Conservation (phyloP, 2,329 filamentous ascomycete species). For the Bipolaris gigantea region DNA sequence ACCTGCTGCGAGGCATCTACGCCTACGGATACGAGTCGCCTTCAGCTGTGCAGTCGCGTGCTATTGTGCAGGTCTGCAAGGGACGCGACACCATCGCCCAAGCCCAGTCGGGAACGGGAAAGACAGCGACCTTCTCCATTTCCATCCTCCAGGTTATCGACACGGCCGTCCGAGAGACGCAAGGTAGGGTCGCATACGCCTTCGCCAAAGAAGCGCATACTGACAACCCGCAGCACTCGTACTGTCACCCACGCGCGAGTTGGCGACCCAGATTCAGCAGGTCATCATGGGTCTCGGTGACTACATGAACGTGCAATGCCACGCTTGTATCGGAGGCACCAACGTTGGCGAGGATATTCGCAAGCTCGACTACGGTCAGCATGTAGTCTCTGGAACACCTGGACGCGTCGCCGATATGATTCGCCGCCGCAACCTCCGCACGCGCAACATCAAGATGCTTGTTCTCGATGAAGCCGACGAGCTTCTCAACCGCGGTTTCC, state of each 20-base stretch:
- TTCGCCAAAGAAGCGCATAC: background rate
- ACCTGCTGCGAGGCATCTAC: slow-evolving; percentile 94
- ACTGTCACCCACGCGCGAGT: slow-evolving; percentile 91
- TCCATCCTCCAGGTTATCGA: slow-evolving; percentile 96
- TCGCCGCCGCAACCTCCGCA: slow-evolving; percentile 70
- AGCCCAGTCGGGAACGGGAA: slow-evolving; percentile 94
- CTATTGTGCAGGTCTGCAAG: slow-evolving; percentile 98
- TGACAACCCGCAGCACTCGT: slow-evolving; percentile 67
- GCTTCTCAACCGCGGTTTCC: slow-evolving; percentile 88
- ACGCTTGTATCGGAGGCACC: slow-evolving; percentile 96
- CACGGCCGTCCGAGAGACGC: slow-evolving; percentile 86
- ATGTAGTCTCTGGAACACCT: slow-evolving; percentile 97
- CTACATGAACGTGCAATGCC: slow-evolving; percentile 99
- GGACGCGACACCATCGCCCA: slow-evolving; percentile 98
- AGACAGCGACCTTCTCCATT: slow-evolving; percentile 95
- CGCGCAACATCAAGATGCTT: slow-evolving; percentile 76
- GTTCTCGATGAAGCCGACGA: slow-evolving; percentile 77
- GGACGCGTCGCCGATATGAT: slow-evolving; percentile 91
- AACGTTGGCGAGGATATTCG: slow-evolving; percentile 98
- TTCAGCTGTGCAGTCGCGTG: slow-evolving; percentile 94
- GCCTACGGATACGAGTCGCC: slow-evolving; percentile 98
- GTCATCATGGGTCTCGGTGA: slow-evolving; percentile 99
- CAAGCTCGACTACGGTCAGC: slow-evolving; percentile 95
- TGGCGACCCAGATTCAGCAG: slow-evolving; percentile 97
- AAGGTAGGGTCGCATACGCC: slow-evolving; percentile 53